Evolutionary conservation across 768 basidiomycete species (phyloP).

Genomic region (Leccinum rimulosum): DNA sequence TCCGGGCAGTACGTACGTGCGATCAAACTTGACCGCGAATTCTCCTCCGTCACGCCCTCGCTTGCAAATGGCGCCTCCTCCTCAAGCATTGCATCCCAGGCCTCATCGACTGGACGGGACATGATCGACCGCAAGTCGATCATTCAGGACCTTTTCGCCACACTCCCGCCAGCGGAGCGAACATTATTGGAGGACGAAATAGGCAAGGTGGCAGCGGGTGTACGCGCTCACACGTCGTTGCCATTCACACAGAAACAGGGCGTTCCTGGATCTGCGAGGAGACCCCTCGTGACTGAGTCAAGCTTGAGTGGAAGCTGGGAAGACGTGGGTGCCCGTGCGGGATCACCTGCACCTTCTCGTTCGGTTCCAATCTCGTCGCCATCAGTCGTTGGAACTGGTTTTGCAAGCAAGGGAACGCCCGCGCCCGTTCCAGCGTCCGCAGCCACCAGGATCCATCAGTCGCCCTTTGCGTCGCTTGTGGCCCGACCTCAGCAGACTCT

Average conservation of each 20-base stretch:
- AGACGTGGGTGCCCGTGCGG: constrained; percentile 36
- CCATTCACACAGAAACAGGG: constrained; percentile 4
- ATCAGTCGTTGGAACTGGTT: constrained; percentile 3
- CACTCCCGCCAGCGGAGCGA: constrained; percentile 63
- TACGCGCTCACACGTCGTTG: constrained; percentile 11
- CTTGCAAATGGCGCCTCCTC: constrained; percentile 6
- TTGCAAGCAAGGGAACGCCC: constrained; percentile 5
- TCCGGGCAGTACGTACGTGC: constrained; percentile 69
- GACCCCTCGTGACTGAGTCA: constrained; percentile 26
- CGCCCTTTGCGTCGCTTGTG: constrained; percentile 2
- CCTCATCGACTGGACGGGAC: constrained; percentile 22
- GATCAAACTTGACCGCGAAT: constrained; percentile 69
- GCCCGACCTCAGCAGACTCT: constrained; percentile 2
- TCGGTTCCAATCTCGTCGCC: constrained; percentile 7
- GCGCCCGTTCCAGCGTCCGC: neutral
- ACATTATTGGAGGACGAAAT: constrained; percentile 60
- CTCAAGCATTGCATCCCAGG: constrained; percentile 28
- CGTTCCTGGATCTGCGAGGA: constrained; percentile 15
- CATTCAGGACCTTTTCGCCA: constrained; percentile 65
- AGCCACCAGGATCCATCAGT: neutral
- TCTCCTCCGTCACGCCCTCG: constrained; percentile 43
- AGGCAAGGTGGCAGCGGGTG: constrained; percentile 33
- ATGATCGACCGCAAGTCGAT: constrained; percentile 55
- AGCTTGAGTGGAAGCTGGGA: constrained; percentile 67
- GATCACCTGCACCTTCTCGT: constrained; percentile 7